These are phyloP conservation scores for Umbelopsis sp. DNA, from an alignment of 192 early-diverging fungal genomes.

Conservation along the genomic window DNA sequence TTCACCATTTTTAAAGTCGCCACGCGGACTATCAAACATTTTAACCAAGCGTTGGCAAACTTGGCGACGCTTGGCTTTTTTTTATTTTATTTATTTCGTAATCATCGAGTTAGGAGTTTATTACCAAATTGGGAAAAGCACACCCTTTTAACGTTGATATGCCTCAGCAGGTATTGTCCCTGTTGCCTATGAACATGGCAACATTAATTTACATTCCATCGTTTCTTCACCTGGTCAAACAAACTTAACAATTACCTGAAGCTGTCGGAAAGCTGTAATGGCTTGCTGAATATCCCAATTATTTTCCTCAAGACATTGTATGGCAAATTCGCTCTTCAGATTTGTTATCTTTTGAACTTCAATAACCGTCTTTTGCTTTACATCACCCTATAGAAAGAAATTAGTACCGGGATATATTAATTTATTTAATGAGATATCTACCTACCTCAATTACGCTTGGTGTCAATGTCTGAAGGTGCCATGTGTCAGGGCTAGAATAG, in stretches of 20 bases:
- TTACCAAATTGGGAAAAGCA: too few relatives aligned
- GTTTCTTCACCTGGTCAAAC: background rate
- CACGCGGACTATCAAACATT: background rate
- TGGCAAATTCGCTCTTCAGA: background rate
- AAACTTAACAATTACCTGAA: background rate
- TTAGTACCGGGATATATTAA: background rate
- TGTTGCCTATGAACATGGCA: background rate
- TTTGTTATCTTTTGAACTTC: background rate
- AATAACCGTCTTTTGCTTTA: background rate
- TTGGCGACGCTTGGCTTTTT: slow-evolving; percentile 2
- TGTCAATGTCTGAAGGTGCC: background rate
- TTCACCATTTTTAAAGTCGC: background rate
- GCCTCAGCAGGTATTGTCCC: slow-evolving; percentile 6
- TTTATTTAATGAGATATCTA: background rate
- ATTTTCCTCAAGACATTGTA: slow-evolving; percentile 6
- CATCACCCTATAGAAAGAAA: background rate
- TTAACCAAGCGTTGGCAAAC: background rate
- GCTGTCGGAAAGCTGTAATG: background rate
- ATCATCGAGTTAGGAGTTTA: too few relatives aligned
- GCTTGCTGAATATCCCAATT: background rate
- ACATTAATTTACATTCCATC: background rate
- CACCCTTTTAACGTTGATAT: background rate
- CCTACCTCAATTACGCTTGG: background rate
- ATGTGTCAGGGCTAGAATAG: background rate
- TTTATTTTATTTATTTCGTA: background rate